phyloP scores from a whole-genome alignment of 2,329 filamentous ascomycete species.

The Penicillium glabrum region DNA sequence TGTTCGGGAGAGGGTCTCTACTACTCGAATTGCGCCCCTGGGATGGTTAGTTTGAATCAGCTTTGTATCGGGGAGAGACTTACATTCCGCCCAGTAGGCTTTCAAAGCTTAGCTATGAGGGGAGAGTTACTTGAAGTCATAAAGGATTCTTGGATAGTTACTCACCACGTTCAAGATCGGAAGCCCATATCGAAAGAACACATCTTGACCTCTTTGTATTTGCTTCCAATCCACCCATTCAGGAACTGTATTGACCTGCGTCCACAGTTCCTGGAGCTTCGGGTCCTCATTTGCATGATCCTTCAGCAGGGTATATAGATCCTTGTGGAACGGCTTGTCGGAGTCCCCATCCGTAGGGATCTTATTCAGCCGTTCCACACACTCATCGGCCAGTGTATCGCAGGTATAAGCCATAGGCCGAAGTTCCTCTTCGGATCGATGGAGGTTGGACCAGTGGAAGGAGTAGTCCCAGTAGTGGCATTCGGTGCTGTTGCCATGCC shows the following conservation, averaged over 20 bases:
- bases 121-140: not conserved
- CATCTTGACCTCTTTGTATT: constrained; percentile 70
- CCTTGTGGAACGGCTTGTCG: constrained; percentile 45
- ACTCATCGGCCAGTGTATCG: constrained; percentile 67
- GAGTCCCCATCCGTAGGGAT: constrained; percentile 45
- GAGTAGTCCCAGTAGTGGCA: constrained; percentile 60
- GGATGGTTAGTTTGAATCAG: not conserved
- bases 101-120: constrained; percentile 29
- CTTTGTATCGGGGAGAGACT: not conserved
- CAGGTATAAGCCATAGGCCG: constrained; percentile 64
- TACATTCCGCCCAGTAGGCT: constrained; percentile 32
- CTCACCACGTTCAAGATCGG: constrained; percentile 59
- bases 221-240: constrained; percentile 78
- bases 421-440: constrained; percentile 61
- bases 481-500: constrained; percentile 18
- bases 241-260: constrained; percentile 65
- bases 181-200: constrained; percentile 75
- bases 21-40: constrained; percentile 67
- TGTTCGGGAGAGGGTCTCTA: constrained; percentile 71
- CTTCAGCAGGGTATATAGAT: constrained; percentile 63
- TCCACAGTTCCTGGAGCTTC: constrained; percentile 61
- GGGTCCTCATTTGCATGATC: constrained; percentile 59
- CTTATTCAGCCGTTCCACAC: constrained; percentile 62
- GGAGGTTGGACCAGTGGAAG: constrained; percentile 68
- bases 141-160: not conserved